Evolutionary conservation across 1,284 basidiomycete genomes (phyloP).

Genomic region (Heterobasidion occidentale): DNA sequence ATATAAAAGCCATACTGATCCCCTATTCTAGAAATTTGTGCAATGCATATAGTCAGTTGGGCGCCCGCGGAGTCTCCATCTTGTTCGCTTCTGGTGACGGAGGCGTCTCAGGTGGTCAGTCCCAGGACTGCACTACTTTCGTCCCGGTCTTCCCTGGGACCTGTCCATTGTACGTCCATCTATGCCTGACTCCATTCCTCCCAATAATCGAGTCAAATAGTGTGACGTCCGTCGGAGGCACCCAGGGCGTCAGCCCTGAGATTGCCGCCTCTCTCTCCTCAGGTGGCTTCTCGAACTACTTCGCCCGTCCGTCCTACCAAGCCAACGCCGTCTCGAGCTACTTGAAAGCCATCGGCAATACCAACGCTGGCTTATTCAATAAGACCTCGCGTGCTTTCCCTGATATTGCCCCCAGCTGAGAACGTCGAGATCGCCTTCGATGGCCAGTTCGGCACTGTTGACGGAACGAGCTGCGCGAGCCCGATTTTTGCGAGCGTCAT

Average conservation of each 20-base stretch:
- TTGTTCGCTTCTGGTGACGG: slow-evolving; percentile 14
- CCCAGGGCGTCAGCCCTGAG: slow-evolving; percentile 23
- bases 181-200: not conserved
- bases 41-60: slow-evolving; percentile 4
- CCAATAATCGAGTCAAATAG: not conserved
- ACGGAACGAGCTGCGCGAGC: slow-evolving; percentile 50
- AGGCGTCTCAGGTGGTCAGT: slow-evolving; percentile 15
- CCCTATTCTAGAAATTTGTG: not conserved
- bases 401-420: slow-evolving; percentile 46
- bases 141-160: not conserved
- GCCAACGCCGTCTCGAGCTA: slow-evolving; percentile 22
- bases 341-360: slow-evolving; percentile 18
- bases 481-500: slow-evolving; percentile 55
- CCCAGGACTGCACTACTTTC: slow-evolving; percentile 1
- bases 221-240: slow-evolving; percentile 13
- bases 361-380: slow-evolving; percentile 18
- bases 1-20: not conserved
- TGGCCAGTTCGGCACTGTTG: slow-evolving; percentile 35
- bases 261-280: not conserved
- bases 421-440: slow-evolving; percentile 56
- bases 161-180: not conserved
- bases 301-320: slow-evolving; percentile 32
- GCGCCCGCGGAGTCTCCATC: slow-evolving; percentile 3
- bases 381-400: slow-evolving; percentile 21
- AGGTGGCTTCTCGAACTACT: slow-evolving; percentile 21